phyloP scores from a whole-genome alignment of 2,329 filamentous ascomycete species.

The Dactylellina drechsleri region DNA sequence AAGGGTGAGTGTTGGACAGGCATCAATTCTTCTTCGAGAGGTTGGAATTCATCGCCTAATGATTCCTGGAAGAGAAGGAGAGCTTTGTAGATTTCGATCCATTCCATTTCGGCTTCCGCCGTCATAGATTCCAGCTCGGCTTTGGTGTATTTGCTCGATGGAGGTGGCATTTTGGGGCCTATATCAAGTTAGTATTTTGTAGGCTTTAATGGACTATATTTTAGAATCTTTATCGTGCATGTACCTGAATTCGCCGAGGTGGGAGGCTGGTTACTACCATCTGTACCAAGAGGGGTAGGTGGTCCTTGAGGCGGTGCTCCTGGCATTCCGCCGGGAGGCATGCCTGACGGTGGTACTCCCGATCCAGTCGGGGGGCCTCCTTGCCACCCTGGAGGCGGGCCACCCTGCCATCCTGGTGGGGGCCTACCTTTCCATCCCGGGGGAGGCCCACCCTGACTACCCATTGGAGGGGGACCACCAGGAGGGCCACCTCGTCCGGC shows the following conservation, averaged over 20 bases:
- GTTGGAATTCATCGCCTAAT: slow-evolving; percentile 79
- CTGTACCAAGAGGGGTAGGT: slow-evolving; percentile 24
- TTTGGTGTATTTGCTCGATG: slow-evolving; percentile 65
- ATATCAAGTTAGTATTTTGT: slow-evolving; percentile 19
- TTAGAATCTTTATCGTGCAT: slow-evolving; percentile 8
- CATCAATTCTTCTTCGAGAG: slow-evolving; percentile 74
- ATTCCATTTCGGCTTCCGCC: slow-evolving; percentile 77
- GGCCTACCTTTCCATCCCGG: slow-evolving; percentile 42
- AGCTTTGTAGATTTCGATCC: slow-evolving; percentile 77
- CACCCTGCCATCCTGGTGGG: slow-evolving; percentile 48
- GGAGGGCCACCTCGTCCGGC: slow-evolving; percentile 29
- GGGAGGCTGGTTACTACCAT: slow-evolving; percentile 24
- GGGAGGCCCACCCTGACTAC: slow-evolving; percentile 42
- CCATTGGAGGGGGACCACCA: slow-evolving; percentile 25
- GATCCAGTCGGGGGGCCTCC: slow-evolving; percentile 29
- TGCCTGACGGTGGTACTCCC: slow-evolving; percentile 39
- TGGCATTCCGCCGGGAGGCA: slow-evolving; percentile 38
- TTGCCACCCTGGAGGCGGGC: slow-evolving; percentile 58
- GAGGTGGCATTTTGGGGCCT: slow-evolving; percentile 44
- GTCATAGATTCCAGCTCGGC: slow-evolving; percentile 71
- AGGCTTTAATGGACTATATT: neutral
- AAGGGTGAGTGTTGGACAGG: slow-evolving; percentile 77
- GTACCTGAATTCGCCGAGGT: slow-evolving; percentile 38
- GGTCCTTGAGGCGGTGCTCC: slow-evolving; percentile 5
- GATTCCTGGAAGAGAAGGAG: slow-evolving; percentile 74